phyloP scores from a whole-genome alignment of 345 rosid species.

The Anacardium occidentale region DNA sequence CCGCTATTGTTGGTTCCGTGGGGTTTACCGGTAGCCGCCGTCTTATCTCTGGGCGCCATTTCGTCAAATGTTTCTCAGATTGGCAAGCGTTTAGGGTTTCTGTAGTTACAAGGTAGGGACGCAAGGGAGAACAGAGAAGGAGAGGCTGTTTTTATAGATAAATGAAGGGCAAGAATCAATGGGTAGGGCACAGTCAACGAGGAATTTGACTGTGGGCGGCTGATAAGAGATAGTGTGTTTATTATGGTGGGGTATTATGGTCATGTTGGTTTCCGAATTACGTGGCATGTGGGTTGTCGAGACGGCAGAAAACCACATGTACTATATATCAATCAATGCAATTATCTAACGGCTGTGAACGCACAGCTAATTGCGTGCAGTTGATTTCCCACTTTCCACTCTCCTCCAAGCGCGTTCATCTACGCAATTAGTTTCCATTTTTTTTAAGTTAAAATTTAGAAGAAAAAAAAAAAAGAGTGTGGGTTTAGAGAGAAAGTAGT shows the following conservation, averaged over 20 bases:
- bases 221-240: constrained; percentile 1
- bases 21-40: constrained; percentile 26
- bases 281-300: constrained; percentile 35
- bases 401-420: constrained; percentile 15
- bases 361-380: constrained; percentile 22
- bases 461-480: constrained; percentile 6
- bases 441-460: neutral
- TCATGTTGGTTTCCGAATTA: constrained; percentile 18
- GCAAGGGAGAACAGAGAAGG: neutral
- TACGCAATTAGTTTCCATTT: neutral
- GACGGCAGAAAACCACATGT: neutral
- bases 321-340: constrained; percentile 11
- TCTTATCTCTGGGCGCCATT: constrained; percentile 56
- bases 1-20: constrained; percentile 22
- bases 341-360: constrained; percentile 34
- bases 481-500: neutral
- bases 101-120: neutral
- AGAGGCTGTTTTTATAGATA: constrained; percentile 29
- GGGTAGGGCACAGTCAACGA: constrained; percentile 30
- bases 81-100: neutral
- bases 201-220: constrained; percentile 48
- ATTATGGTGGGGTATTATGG: constrained; percentile 7
- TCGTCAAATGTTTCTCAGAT: neutral
- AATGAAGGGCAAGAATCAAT: constrained; percentile 2
- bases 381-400: neutral